These are phyloP conservation scores for Lentithecium fluviatile DNA, from an alignment of 495 filamentous ascomycete species.

Conservation along the genomic window DNA sequence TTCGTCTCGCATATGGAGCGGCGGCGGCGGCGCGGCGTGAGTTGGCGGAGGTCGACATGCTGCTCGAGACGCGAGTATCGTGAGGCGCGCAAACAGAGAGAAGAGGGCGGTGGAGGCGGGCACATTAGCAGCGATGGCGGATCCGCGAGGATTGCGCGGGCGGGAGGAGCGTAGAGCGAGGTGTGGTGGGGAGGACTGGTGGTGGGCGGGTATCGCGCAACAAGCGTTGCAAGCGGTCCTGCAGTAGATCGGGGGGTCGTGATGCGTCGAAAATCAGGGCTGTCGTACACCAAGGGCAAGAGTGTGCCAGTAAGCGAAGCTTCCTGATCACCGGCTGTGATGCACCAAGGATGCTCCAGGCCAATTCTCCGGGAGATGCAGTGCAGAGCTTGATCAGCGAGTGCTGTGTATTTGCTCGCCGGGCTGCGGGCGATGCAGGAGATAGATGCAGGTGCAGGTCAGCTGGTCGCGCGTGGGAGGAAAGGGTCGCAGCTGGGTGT, in stretches of 20 bases:
- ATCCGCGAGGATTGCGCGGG: constrained; percentile 29
- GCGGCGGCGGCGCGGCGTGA: constrained; percentile 35
- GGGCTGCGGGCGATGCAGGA: neutral
- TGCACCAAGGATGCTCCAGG: neutral
- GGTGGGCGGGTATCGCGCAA: neutral
- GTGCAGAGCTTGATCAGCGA: neutral
- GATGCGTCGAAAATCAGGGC: neutral
- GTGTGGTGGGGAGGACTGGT: neutral
- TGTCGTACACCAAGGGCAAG: neutral
- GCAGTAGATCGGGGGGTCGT: neutral
- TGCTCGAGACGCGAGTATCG: constrained; percentile 28
- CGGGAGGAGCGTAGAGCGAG: neutral
- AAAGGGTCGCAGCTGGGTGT: constrained; percentile 8
- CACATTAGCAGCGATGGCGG: constrained; percentile 31
- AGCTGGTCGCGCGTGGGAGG: neutral
- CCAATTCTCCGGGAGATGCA: neutral
- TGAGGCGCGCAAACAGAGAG: constrained; percentile 30
- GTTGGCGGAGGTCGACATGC: constrained; percentile 41
- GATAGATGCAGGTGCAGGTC: neutral
- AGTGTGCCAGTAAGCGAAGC: constrained; percentile 1
- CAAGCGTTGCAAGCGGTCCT: neutral
- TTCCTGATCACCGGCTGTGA: neutral
- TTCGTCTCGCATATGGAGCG: constrained; percentile 38
- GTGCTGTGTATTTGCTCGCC: neutral
- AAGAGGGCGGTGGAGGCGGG: constrained; percentile 31